A percentile compares a stretch with the other conserved stretches of the same genome.
Conservation (phyloP, 371 early-diverging fungal species). For the Amoeboaphelidium protococcarum region DNA sequence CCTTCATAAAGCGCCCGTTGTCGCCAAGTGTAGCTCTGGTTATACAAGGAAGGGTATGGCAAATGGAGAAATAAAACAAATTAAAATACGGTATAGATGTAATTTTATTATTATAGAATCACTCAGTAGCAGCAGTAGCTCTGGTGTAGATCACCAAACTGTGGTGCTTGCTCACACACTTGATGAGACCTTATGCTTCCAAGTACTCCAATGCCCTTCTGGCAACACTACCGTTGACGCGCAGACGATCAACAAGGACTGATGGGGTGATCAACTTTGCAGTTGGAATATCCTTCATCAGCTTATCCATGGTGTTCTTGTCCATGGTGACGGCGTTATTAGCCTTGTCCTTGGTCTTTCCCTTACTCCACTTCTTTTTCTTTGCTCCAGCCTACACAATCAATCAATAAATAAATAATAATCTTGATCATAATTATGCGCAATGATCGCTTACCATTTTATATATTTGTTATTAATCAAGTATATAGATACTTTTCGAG, state of each 20-base stretch:
- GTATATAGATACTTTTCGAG: no score
- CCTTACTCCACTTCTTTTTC: slow-evolving; percentile 95
- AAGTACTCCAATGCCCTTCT: slow-evolving; percentile 78
- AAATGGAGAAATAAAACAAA: background rate
- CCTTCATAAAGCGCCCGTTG: background rate
- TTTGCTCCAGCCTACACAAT: no score
- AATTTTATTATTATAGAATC: background rate
- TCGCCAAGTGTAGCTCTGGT: background rate
- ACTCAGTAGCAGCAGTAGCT: slow-evolving; percentile 21
- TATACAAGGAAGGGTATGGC: background rate
- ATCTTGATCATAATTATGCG: no score
- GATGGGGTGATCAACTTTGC: slow-evolving; percentile 94
- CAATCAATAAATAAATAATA: no score
- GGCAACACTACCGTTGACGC: slow-evolving; percentile 89
- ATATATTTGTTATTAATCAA: no score
- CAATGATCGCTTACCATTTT: no score
- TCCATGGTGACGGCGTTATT: slow-evolving; percentile 83
- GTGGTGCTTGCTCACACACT: slow-evolving; percentile 57
- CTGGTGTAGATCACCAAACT: slow-evolving; percentile 89
- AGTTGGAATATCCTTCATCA: slow-evolving; percentile 95
- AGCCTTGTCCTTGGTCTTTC: slow-evolving; percentile 87
- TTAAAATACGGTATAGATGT: background rate
- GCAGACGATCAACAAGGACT: slow-evolving; percentile 88
- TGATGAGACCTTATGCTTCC: slow-evolving; percentile 68
- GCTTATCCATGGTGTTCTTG: slow-evolving; percentile 66